These are phyloP conservation scores for Mariannaea elegans DNA, from an alignment of 2,329 filamentous ascomycete genomes.

Conservation along the genomic window DNA sequence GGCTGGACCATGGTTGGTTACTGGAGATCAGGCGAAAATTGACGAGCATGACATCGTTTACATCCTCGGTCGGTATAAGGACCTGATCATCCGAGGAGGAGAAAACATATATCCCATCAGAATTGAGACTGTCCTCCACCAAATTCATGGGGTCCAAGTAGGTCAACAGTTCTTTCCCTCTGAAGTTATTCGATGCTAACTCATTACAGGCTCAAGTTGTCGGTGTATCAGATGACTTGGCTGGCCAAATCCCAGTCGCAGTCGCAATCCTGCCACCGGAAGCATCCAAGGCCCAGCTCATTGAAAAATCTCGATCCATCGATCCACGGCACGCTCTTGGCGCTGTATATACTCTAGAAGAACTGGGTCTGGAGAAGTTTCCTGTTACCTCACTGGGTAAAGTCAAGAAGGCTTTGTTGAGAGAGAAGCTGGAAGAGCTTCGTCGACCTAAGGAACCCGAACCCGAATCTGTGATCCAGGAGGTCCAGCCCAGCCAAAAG, in stretches of 20 bases:
- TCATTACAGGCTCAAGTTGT: conserved; percentile 50
- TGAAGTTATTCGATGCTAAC: conserved; percentile 13
- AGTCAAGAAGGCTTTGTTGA: conserved; percentile 52
- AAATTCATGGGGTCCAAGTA: conserved; percentile 45
- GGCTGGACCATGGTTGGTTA: conserved; percentile 47
- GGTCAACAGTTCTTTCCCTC: background rate
- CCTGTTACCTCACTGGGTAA: conserved; percentile 56
- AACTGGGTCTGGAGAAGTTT: conserved; percentile 49
- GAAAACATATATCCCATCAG: conserved; percentile 53
- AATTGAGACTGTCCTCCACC: conserved; percentile 48
- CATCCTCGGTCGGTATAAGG: conserved; percentile 55
- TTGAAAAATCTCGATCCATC: conserved; percentile 40
- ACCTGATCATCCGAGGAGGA: conserved; percentile 56
- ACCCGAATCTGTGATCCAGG: background rate
- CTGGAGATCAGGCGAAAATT: conserved; percentile 53
- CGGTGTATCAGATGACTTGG: conserved; percentile 53
- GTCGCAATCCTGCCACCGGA: conserved; percentile 48
- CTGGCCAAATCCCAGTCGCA: conserved; percentile 58
- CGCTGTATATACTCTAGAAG: conserved; percentile 51
- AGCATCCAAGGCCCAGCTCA: conserved; percentile 44
- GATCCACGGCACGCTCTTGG: conserved; percentile 52
- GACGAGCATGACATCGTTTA: conserved; percentile 49
- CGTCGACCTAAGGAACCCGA: conserved; percentile 5
- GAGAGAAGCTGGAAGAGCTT: conserved; percentile 30
- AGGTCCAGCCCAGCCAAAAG: background rate